Percentiles rank a stretch among this genome's conserved stretches.
phyloP scores from a whole-genome alignment of 306 rosid genomes.

The Sophora flavescens region DNA sequence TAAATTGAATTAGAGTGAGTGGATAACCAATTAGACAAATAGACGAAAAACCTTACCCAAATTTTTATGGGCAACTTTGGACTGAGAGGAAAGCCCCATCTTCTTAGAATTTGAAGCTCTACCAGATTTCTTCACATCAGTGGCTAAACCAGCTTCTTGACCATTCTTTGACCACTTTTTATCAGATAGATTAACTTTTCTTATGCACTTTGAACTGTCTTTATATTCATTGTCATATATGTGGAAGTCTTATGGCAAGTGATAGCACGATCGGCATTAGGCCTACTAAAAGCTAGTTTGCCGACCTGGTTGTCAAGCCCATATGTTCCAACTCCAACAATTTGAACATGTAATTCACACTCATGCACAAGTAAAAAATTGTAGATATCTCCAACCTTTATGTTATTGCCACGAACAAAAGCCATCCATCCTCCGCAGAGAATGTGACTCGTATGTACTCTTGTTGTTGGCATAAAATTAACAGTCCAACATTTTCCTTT shows the following conservation, averaged over 20 bases:
- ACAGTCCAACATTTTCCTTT: slow-evolving; percentile 92
- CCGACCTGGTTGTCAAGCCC: slow-evolving; percentile 64
- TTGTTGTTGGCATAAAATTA: slow-evolving; percentile 86
- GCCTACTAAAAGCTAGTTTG: slow-evolving; percentile 51
- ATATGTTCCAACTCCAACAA: slow-evolving; percentile 67
- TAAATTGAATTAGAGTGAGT: slow-evolving; percentile 26
- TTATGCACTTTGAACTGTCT: slow-evolving; percentile 63
- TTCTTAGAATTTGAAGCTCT: slow-evolving; percentile 63
- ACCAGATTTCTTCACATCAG: slow-evolving; percentile 64
- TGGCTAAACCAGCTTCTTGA: slow-evolving; percentile 61
- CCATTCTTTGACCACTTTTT: slow-evolving; percentile 61
- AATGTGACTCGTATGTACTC: slow-evolving; percentile 93
- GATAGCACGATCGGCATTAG: slow-evolving; percentile 55
- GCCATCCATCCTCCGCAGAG: slow-evolving; percentile 99
- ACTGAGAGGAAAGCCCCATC: slow-evolving; percentile 60
- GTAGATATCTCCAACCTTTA: slow-evolving; percentile 85
- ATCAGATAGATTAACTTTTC: slow-evolving; percentile 57
- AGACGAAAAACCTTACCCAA: slow-evolving; percentile 69
- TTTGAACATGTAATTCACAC: slow-evolving; percentile 80
- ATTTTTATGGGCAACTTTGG: slow-evolving; percentile 66
- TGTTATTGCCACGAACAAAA: slow-evolving; percentile 84
- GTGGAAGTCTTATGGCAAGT: slow-evolving; percentile 54
- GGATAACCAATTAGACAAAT: slow-evolving; percentile 23
- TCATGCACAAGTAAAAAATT: slow-evolving; percentile 81
- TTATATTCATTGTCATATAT: slow-evolving; percentile 58